Conservation (phyloP, 2,329 filamentous ascomycete genomes). For the Pseudocercospora fijiensis region DNA sequence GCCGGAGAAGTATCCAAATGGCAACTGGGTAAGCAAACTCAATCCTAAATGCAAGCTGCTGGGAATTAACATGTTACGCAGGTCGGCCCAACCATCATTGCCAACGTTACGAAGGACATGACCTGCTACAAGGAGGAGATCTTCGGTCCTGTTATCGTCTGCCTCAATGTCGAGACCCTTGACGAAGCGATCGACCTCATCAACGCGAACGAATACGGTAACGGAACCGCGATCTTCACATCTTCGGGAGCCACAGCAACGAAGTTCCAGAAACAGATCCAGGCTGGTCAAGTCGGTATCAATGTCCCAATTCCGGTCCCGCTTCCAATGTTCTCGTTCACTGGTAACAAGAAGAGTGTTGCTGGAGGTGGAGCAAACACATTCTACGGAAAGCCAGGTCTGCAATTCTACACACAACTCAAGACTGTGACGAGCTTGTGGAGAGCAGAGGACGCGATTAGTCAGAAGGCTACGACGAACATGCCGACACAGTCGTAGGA, state of each 20-base stretch:
- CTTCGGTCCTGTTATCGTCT: slow-evolving; percentile 80
- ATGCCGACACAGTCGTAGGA: slow-evolving; percentile 69
- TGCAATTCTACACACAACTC: slow-evolving; percentile 94
- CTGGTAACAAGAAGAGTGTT: slow-evolving; percentile 77
- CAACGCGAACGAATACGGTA: slow-evolving; percentile 83
- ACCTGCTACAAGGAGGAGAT: slow-evolving; percentile 83
- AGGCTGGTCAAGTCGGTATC: slow-evolving; percentile 82
- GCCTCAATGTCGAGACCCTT: slow-evolving; percentile 73
- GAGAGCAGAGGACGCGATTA: slow-evolving; percentile 80
- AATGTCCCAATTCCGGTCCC: slow-evolving; percentile 74
- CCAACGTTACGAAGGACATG: slow-evolving; percentile 77
- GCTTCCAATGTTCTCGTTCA: slow-evolving; percentile 45
- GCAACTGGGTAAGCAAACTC: slow-evolving; percentile 65
- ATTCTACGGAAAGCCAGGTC: slow-evolving; percentile 89
- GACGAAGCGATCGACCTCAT: slow-evolving; percentile 79
- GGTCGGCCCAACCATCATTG: slow-evolving; percentile 79
- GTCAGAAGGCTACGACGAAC: slow-evolving; percentile 78
- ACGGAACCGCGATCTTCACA: slow-evolving; percentile 83
- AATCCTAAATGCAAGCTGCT: neutral
- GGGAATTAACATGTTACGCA: slow-evolving; percentile 38
- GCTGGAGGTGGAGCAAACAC: slow-evolving; percentile 89
- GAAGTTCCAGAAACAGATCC: slow-evolving; percentile 75
- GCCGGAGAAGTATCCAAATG: slow-evolving; percentile 76
- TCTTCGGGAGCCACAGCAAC: slow-evolving; percentile 73
- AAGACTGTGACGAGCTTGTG: slow-evolving; percentile 97